Evolutionary conservation across 2,329 filamentous ascomycete genomes (phyloP), one percentile per base, ranked within the genome.

Genomic region (Ophiostoma fasciatum): DNA sequence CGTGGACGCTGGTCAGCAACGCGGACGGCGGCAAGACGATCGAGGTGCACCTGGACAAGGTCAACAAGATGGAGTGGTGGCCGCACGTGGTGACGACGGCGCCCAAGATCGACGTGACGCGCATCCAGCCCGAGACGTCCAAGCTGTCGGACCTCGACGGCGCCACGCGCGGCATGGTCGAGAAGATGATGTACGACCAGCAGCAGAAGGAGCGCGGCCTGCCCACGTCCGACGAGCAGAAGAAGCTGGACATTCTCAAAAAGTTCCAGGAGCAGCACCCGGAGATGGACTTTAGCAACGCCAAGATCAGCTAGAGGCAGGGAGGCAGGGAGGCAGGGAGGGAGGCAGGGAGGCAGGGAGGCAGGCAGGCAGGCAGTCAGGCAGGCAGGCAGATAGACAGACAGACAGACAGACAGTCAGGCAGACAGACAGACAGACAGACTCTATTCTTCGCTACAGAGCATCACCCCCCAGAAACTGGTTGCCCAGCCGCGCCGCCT

Each of bases 171-270:
- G 73, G 77, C 40, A 96, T 98, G 88, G 90, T 98, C 30, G 90
- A 98, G 74, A 98, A 98, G 74, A 98, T 98, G 90, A 98, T 98
- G 90, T 98, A 72, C 51, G 90, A 98, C 63, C 90, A 98, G 68
- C 70, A 82, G 47, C 87, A 96, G 64, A 98, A 98, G 74, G 87
- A 96, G 64, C 65, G 71, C 58, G 90, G 90, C 5, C 70, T 80
- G 58, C 83, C 85, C 31, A 85, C 79, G 11, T 93, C 83, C 46
- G 90, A 96, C 47, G 90, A 98, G 64, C 78, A 93, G 69, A 83
- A 87, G 68, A 96, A 96, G 71, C 61, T 76, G 53, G 88, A 98
- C 38, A 78, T 98, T 49, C 62, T 98, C 54, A 81, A 82, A 62
- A 84, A 92, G 64, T 96, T 98, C 62, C 80, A 94, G 71, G 66